These are phyloP conservation scores for Cantharellus cinnabarinus DNA, from an alignment of 768 basidiomycete species.

Conservation along the genomic window DNA sequence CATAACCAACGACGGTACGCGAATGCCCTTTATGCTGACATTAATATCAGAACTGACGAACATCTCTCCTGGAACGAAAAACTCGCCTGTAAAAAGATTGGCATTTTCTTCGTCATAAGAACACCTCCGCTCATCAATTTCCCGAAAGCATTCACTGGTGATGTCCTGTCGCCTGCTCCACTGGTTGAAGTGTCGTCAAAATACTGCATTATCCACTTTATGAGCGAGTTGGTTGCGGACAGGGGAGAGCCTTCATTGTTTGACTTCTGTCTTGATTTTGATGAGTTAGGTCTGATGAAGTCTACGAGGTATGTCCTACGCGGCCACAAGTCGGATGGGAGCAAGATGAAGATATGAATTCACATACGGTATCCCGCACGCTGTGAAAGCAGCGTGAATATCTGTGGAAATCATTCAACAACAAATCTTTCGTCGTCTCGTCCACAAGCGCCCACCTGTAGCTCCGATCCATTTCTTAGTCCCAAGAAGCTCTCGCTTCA, in stretches of 20 bases:
- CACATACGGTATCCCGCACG: slow-evolving; percentile 62
- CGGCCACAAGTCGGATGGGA: neutral
- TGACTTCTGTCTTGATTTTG: slow-evolving; percentile 30
- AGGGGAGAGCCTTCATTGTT: slow-evolving; percentile 18
- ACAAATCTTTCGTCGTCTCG: neutral
- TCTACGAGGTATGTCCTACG: neutral
- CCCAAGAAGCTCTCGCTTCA: slow-evolving; percentile 31
- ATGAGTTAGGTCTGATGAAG: slow-evolving; percentile 33
- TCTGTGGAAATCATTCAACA: slow-evolving; percentile 24
- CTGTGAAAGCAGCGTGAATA: slow-evolving; percentile 58
- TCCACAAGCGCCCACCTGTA: slow-evolving; percentile 26
- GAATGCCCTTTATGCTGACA: slow-evolving; percentile 66
- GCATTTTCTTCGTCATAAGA: slow-evolving; percentile 42
- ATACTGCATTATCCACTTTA: slow-evolving; percentile 58
- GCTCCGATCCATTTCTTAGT: slow-evolving; percentile 69
- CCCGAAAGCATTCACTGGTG: slow-evolving; percentile 21
- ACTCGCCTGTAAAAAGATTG: slow-evolving; percentile 40
- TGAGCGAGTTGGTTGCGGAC: slow-evolving; percentile 20
- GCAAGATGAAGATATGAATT: neutral
- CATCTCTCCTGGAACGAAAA: neutral
- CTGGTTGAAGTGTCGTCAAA: slow-evolving; percentile 24
- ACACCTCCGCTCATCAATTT: slow-evolving; percentile 32
- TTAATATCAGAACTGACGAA: neutral
- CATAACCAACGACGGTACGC: slow-evolving; percentile 69
- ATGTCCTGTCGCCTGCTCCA: slow-evolving; percentile 7